Conservation (phyloP, 2,329 filamentous ascomycete genomes). For the Exserohilum turcica region DNA sequence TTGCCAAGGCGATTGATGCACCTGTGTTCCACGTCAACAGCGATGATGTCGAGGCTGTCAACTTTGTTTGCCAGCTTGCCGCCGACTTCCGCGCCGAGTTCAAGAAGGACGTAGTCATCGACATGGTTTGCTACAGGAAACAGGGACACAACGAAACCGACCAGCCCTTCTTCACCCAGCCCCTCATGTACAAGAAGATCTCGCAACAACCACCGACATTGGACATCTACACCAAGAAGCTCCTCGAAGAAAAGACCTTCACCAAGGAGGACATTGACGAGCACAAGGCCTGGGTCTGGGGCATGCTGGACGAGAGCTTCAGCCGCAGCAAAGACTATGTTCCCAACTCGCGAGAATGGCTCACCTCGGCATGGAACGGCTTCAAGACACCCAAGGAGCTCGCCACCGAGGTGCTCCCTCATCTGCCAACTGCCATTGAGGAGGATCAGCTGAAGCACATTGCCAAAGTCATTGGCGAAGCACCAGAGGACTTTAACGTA, state of each 20-base stretch:
- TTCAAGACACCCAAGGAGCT: conserved; percentile 99
- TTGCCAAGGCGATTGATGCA: conserved; percentile 97
- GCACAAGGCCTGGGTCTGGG: conserved; percentile 99
- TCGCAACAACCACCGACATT: conserved; percentile 81
- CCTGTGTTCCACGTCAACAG: conserved; percentile 99
- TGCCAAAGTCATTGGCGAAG: conserved; percentile 75
- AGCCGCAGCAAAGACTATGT: conserved; percentile 97
- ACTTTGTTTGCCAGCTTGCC: conserved; percentile 96
- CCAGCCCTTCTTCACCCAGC: conserved; percentile 99
- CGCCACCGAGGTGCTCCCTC: conserved; percentile 89
- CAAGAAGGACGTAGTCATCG: conserved; percentile 97
- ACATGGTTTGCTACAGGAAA: conserved; percentile 98
- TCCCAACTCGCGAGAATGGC: conserved; percentile 95
- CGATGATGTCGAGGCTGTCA: conserved; percentile 96
- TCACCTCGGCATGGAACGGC: conserved; percentile 97
- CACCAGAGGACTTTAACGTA: conserved; percentile 83
- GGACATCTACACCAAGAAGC: conserved; percentile 88
- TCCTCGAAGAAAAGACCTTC: conserved; percentile 90
- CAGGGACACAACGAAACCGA: conserved; percentile 99
- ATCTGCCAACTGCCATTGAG: conserved; percentile 84
- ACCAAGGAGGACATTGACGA: conserved; percentile 97
- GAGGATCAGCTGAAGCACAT: conserved; percentile 77
- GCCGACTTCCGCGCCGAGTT: conserved; percentile 98
- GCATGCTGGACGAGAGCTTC: conserved; percentile 98
- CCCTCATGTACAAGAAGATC: conserved; percentile 99